phyloP scores from a whole-genome alignment of 208 protist species.

The Trypanosoma grayi region DNA sequence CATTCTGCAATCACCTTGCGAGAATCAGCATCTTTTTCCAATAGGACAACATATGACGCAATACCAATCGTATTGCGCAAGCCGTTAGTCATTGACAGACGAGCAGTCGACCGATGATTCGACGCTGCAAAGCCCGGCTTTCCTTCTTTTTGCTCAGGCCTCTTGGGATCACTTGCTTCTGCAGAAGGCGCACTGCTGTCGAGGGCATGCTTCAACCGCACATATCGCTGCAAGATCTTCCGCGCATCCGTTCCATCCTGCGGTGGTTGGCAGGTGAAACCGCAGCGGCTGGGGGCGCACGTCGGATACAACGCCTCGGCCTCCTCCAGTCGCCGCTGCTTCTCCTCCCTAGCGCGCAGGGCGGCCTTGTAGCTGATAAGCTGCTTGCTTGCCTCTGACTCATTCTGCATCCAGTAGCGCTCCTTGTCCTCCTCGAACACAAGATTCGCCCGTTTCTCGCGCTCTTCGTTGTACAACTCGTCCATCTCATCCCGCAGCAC shows the following conservation, averaged over 20 bases:
- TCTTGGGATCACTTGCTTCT: background rate
- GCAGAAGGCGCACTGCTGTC: background rate
- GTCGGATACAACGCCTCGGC: conserved; percentile 18
- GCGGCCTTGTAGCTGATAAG: conserved; percentile 32
- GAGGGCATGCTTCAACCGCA: conserved; percentile 27
- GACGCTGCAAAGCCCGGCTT: background rate
- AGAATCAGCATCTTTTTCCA: conserved; percentile 46
- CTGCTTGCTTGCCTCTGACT: conserved; percentile 32
- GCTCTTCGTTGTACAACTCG: conserved; percentile 46
- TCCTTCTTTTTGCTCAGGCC: background rate
- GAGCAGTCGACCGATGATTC: background rate
- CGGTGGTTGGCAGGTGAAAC: background rate
- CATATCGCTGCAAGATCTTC: conserved; percentile 50
- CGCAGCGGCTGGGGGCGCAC: background rate
- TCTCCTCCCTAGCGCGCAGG: conserved; percentile 43
- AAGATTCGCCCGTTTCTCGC: conserved; percentile 29
- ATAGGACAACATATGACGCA: conserved; percentile 49
- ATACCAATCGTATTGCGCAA: conserved; percentile 63
- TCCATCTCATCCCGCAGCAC: conserved; percentile 73
- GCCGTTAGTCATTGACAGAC: background rate
- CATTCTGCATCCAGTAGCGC: conserved; percentile 45
- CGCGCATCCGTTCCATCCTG: conserved; percentile 33
- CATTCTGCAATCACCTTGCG: conserved; percentile 32
- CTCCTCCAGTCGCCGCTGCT: conserved; percentile 30
- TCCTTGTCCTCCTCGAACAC: conserved; percentile 53